A percentile compares a stretch with the other conserved stretches of the same genome.
Evolutionary conservation across 495 filamentous ascomycete genomes (phyloP).

Genomic region (Astrothelium macrocarpum): DNA sequence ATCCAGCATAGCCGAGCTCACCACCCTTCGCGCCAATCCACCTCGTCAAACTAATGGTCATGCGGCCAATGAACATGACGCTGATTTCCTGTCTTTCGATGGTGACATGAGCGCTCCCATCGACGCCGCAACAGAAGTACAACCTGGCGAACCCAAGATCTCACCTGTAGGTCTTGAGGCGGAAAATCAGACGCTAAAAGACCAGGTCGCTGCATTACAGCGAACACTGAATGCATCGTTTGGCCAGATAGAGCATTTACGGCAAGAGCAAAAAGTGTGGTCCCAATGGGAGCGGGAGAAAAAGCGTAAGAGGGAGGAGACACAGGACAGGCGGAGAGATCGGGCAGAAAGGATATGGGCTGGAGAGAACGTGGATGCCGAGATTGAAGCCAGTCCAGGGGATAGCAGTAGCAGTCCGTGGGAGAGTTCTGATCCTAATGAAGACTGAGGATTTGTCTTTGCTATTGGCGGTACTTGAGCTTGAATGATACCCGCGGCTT

Average conservation of each 20-base stretch:
- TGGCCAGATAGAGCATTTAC: conserved; percentile 28
- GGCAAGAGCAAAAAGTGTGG: conserved; percentile 30
- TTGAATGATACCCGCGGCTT: neutral
- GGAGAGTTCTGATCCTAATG: neutral
- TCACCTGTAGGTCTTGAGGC: conserved; percentile 9
- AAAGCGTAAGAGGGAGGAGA: neutral
- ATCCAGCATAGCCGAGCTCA: conserved; percentile 46
- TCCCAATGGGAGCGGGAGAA: conserved; percentile 18
- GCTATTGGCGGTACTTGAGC: neutral
- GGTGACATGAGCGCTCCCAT: neutral
- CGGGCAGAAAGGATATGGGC: neutral
- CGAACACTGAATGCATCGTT: conserved; percentile 31
- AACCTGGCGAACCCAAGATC: conserved; percentile 5
- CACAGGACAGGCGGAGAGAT: neutral
- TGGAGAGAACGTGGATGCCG: neutral
- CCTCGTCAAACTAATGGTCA: conserved; percentile 7
- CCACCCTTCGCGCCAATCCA: conserved; percentile 22
- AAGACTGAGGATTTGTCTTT: neutral
- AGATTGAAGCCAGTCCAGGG: neutral
- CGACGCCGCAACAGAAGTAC: conserved; percentile 1
- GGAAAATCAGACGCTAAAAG: conserved; percentile 21
- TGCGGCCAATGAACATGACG: conserved; percentile 1
- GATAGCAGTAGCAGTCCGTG: neutral
- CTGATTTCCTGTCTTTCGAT: conserved; percentile 29
- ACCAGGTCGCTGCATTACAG: conserved; percentile 28